A percentile compares a stretch with the other conserved stretches of the same genome.
Evolutionary conservation across 2,329 filamentous ascomycete genomes (phyloP).

Genomic region (Aspergillus sp.): DNA sequence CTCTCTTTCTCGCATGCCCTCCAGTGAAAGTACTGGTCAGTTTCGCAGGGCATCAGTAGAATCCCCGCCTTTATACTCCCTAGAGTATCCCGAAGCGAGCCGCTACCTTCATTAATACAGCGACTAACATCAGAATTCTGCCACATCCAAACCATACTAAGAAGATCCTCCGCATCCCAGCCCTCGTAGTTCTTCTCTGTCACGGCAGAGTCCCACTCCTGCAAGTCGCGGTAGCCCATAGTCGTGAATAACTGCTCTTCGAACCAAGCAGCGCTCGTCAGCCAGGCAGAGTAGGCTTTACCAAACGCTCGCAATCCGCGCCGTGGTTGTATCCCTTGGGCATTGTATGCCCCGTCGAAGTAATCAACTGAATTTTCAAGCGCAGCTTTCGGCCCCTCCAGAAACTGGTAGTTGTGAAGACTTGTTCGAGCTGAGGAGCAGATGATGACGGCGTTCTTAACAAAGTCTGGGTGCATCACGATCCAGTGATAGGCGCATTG

Average conservation of each 20-base stretch:
- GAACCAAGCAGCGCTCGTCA: conserved; percentile 49
- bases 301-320: conserved; percentile 46
- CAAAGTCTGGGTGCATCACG: conserved; percentile 42
- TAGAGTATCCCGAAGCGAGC: neutral
- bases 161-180: conserved; percentile 47
- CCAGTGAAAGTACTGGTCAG: conserved; percentile 37
- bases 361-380: conserved; percentile 44
- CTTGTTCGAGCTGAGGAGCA: conserved; percentile 48
- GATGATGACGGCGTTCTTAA: conserved; percentile 42
- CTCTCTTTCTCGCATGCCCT: conserved; percentile 24
- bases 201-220: conserved; percentile 34
- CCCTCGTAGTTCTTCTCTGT: conserved; percentile 31
- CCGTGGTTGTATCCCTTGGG: neutral
- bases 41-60: conserved; percentile 35
- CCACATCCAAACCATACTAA: conserved; percentile 46
- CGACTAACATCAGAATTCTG: conserved; percentile 33
- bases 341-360: conserved; percentile 21
- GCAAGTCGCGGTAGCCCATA: conserved; percentile 34
- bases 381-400: conserved; percentile 47
- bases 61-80: conserved; percentile 23
- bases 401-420: conserved; percentile 47
- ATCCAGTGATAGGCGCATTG: conserved; percentile 50
- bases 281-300: conserved; percentile 47
- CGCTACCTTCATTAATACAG: conserved; percentile 12
- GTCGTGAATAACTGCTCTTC: conserved; percentile 39